A percentile compares a stretch with the other conserved stretches of the same genome.
These are phyloP conservation scores for Boletus huronensis DNA, from an alignment of 768 basidiomycete species.

Conservation along the genomic window DNA sequence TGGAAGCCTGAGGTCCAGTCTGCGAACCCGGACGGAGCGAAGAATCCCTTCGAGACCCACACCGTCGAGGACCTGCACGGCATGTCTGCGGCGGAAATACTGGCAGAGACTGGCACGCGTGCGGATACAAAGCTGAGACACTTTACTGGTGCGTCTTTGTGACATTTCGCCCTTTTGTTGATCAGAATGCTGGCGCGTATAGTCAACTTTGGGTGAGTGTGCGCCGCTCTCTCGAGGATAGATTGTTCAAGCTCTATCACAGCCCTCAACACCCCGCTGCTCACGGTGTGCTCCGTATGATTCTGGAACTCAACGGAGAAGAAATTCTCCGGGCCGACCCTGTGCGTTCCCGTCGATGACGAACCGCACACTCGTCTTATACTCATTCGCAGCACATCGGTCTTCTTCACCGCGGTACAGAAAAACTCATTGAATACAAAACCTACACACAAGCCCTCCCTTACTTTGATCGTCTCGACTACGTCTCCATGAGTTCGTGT, in stretches of 20 bases:
- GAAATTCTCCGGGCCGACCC: conserved; percentile 87
- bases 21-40: conserved; percentile 30
- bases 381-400: conserved; percentile 74
- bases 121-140: conserved; percentile 84
- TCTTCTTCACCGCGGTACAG: conserved; percentile 93
- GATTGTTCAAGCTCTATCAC: not conserved
- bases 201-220: conserved; percentile 88
- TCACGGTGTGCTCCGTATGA: conserved; percentile 96
- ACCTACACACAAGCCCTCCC: conserved; percentile 96
- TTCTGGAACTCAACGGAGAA: conserved; percentile 96
- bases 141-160: conserved; percentile 71
- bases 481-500: conserved; percentile 95
- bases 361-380: conserved; percentile 3
- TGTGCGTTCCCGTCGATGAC: conserved; percentile 36
- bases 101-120: conserved; percentile 67
- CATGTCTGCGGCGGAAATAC: conserved; percentile 72
- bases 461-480: conserved; percentile 98
- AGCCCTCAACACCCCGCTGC: conserved; percentile 95
- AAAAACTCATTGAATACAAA: conserved; percentile 99
- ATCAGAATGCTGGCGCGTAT: conserved; percentile 8
- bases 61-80: conserved; percentile 84
- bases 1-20: conserved; percentile 25
- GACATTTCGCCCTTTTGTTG: not conserved
- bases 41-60: conserved; percentile 61
- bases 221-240: not conserved